Percentiles rank a stretch among this genome's conserved stretches.
Conservation (phyloP, 2,329 filamentous ascomycete genomes). For the Nemania abortiva region DNA sequence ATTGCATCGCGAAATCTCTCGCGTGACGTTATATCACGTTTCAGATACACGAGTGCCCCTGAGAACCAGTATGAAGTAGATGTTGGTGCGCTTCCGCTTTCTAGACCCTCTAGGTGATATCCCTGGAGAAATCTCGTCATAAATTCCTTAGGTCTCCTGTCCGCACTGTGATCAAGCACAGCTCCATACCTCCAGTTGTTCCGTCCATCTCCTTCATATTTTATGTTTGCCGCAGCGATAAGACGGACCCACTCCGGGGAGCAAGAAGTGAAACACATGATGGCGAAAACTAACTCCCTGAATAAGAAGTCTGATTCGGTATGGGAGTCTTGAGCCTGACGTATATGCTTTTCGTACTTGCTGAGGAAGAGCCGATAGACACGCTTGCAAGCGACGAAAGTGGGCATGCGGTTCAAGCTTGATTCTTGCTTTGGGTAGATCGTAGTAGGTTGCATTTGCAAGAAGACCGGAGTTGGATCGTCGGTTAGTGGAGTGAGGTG, state of each 20-base stretch:
- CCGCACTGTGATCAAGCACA: conserved; percentile 4
- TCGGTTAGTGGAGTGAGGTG: neutral
- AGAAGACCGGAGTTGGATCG: conserved; percentile 15
- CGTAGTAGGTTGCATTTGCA: conserved; percentile 18
- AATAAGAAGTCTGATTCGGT: conserved; percentile 21
- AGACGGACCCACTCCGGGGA: conserved; percentile 25
- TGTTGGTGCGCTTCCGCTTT: conserved; percentile 19
- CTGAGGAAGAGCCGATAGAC: conserved; percentile 5
- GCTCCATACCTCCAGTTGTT: no score
- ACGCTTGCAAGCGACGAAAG: conserved; percentile 15
- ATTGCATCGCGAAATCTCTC: conserved; percentile 23
- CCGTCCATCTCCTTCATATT: neutral
- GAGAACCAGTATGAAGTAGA: conserved; percentile 29
- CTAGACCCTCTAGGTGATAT: conserved; percentile 18
- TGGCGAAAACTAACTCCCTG: conserved; percentile 17
- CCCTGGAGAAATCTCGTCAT: conserved; percentile 2
- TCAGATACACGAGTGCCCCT: conserved; percentile 24
- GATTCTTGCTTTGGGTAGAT: conserved; percentile 16
- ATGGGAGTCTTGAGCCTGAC: conserved; percentile 8
- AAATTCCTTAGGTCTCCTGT: conserved; percentile 14
- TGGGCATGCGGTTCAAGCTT: conserved; percentile 16
- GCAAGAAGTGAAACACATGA: conserved; percentile 27
- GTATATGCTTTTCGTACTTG: neutral
- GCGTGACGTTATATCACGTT: conserved; percentile 21
- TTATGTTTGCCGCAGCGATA: neutral